Evolutionary conservation across 2,329 filamentous ascomycete genomes (phyloP).

Genomic region (Orbilia blumenaviensis): DNA sequence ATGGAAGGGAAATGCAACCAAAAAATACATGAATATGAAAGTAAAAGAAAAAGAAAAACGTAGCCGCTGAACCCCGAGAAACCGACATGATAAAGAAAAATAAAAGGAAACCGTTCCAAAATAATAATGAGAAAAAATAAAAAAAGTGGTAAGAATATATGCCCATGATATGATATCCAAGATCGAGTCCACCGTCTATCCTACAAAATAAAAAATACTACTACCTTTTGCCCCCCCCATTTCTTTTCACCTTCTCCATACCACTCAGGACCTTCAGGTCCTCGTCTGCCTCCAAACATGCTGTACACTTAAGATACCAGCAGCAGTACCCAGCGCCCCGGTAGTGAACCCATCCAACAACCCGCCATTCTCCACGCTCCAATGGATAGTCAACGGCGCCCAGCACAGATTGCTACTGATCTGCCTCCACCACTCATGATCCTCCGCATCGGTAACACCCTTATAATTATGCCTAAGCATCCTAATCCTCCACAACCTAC

Average conservation of each 20-base stretch:
- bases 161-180: conserved; percentile 21
- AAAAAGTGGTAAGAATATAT: too few relatives aligned
- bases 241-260: not conserved
- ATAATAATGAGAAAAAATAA: too few relatives aligned
- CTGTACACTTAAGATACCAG: conserved; percentile 62
- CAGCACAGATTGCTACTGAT: conserved; percentile 77
- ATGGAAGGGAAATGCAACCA: conserved; percentile 7
- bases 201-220: conserved; percentile 8
- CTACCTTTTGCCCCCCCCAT: not conserved
- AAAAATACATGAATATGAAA: too few relatives aligned
- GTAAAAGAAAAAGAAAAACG: conserved; percentile 7
- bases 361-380: conserved; percentile 74
- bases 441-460: conserved; percentile 58
- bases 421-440: conserved; percentile 72
- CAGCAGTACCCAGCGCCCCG: conserved; percentile 69
- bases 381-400: conserved; percentile 82
- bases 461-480: conserved; percentile 56
- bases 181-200: conserved; percentile 23
- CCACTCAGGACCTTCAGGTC: conserved; percentile 53
- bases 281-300: conserved; percentile 63
- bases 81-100: conserved; percentile 15
- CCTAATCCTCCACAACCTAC: conserved; percentile 67
- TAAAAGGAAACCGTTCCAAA: conserved; percentile 4
- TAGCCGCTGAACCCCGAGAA: conserved; percentile 39
- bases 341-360: conserved; percentile 69